phyloP scores from a whole-genome alignment of 2,329 filamentous ascomycete genomes.

The Chaetomium sp. region DNA sequence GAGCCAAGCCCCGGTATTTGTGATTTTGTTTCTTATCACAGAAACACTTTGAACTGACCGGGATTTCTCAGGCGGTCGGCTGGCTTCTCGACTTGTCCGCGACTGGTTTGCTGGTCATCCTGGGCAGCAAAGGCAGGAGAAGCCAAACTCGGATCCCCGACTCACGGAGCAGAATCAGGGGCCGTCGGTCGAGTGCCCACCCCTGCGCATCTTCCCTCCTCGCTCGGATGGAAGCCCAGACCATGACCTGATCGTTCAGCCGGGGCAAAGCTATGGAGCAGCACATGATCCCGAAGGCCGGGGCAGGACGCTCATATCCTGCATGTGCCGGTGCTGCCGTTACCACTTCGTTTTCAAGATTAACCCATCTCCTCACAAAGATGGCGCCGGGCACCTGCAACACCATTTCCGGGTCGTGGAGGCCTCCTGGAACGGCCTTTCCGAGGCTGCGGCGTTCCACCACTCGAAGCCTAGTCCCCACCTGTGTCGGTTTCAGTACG shows the following conservation, averaged over 20 bases:
- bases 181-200: constrained; percentile 8
- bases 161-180: no score
- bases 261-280: constrained; percentile 17
- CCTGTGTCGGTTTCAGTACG: constrained; percentile 32
- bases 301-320: constrained; percentile 20
- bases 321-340: constrained; percentile 29
- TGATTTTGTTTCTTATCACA: not conserved
- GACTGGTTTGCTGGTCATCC: constrained; percentile 17
- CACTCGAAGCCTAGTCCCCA: constrained; percentile 35
- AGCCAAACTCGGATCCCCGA: not conserved
- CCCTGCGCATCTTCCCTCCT: constrained; percentile 13
- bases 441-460: not conserved
- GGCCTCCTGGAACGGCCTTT: constrained; percentile 9
- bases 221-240: constrained; percentile 6
- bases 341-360: constrained; percentile 30
- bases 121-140: not conserved
- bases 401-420: constrained; percentile 24
- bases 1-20: no score
- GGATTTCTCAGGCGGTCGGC: constrained; percentile 5
- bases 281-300: constrained; percentile 7
- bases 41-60: not conserved
- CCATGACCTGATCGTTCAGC: constrained; percentile 19
- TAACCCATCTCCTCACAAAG: constrained; percentile 13
- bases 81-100: constrained; percentile 19
- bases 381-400: constrained; percentile 9